Conservation (phyloP, 768 basidiomycete species). For the Nidularia pulvinata region DNA sequence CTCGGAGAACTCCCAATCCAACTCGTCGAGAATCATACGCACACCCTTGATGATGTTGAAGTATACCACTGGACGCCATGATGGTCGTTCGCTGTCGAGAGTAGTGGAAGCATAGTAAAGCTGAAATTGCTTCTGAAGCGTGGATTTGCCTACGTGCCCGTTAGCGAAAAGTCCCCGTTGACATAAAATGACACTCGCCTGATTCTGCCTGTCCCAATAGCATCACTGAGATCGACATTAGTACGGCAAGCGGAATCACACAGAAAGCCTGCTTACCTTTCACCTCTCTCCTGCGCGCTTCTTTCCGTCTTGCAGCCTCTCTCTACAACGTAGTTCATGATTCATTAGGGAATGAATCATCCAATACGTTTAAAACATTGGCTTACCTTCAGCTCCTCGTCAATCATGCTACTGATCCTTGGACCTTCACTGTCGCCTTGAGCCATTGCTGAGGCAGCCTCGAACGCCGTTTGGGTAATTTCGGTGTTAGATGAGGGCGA, state of each 20-base stretch:
- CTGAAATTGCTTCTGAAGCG: slow-evolving; percentile 85
- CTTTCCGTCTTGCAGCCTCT: slow-evolving; percentile 45
- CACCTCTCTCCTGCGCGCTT: slow-evolving; percentile 34
- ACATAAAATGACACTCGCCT: slow-evolving; percentile 21
- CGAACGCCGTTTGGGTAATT: slow-evolving; percentile 3
- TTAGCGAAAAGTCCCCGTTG: not conserved
- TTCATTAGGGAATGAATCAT: not conserved
- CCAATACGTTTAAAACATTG: slow-evolving; percentile 1
- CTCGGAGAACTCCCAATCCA: slow-evolving; percentile 54
- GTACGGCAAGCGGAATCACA: not conserved
- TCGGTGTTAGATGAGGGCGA: no score
- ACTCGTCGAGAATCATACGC: slow-evolving; percentile 70
- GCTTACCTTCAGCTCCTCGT: slow-evolving; percentile 54
- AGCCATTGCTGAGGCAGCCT: slow-evolving; percentile 8
- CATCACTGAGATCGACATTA: slow-evolving; percentile 53
- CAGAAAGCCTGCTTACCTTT: slow-evolving; percentile 38
- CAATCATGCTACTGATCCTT: slow-evolving; percentile 49
- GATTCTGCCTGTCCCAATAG: slow-evolving; percentile 81
- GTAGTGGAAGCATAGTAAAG: slow-evolving; percentile 73
- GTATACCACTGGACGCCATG: slow-evolving; percentile 81
- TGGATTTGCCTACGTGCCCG: slow-evolving; percentile 61
- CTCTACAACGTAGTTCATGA: slow-evolving; percentile 28
- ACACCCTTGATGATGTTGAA: slow-evolving; percentile 84
- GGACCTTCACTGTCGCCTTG: slow-evolving; percentile 39
- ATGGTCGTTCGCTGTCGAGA: slow-evolving; percentile 68